Conservation (phyloP, 306 rosid species). For the Lathyrus oleraceus region DNA sequence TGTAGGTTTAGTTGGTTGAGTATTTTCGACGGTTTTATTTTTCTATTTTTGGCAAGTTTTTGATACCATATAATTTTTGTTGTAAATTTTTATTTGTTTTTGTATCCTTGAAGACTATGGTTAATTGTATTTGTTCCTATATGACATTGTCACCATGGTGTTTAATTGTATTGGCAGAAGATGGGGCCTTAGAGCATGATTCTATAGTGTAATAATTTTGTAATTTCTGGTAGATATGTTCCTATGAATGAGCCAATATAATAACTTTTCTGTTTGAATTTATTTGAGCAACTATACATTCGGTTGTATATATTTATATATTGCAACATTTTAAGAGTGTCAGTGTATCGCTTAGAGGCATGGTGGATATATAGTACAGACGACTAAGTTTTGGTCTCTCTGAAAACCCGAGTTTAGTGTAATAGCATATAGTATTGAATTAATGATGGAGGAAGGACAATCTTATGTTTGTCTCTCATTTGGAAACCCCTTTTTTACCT, state of each 20-base stretch:
- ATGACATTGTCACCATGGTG: neutral
- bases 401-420: constrained; percentile 20
- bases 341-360: neutral
- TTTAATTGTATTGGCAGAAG: constrained; percentile 26
- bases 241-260: constrained; percentile 6
- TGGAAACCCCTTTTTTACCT: too few relatives aligned
- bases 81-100: constrained; percentile 33
- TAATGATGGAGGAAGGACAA: constrained; percentile 10
- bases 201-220: neutral
- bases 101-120: constrained; percentile 23
- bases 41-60: constrained; percentile 12
- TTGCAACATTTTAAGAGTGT: constrained; percentile 22
- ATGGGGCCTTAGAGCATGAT: constrained; percentile 15
- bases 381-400: constrained; percentile 10
- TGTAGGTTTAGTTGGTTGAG: neutral
- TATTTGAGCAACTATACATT: constrained; percentile 22
- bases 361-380: constrained; percentile 21
- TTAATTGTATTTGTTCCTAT: constrained; percentile 4
- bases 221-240: constrained; percentile 3
- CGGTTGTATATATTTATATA: constrained; percentile 4
- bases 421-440: neutral
- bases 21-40: neutral
- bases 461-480: too few relatives aligned
- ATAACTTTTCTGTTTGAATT: constrained; percentile 18
- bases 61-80: constrained; percentile 34